phyloP scores from a whole-genome alignment of 2,329 filamentous ascomycete genomes.

The Colletotrichum viniferum region DNA sequence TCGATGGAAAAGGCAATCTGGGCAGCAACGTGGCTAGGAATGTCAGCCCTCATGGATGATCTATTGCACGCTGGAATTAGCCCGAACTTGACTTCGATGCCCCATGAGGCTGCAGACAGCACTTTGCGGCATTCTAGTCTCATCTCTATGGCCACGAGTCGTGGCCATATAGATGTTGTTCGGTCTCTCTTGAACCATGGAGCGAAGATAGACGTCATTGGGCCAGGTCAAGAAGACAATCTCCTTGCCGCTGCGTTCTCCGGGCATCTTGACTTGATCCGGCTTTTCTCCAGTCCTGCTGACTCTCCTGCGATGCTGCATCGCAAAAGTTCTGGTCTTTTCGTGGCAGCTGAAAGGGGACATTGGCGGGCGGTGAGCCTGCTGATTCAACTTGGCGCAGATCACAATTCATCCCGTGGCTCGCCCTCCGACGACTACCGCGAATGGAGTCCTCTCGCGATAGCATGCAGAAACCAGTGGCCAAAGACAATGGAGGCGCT shows the following conservation, averaged over 20 bases:
- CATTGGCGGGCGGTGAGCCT: neutral
- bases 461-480: neutral
- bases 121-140: neutral
- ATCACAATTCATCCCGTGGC: neutral
- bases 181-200: neutral
- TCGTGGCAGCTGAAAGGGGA: neutral
- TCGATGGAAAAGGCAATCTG: neutral
- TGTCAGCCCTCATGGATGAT: neutral
- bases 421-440: neutral
- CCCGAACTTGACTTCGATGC: neutral
- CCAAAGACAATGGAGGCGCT: neutral
- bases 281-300: neutral
- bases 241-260: neutral
- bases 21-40: neutral
- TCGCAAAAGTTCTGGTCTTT: neutral
- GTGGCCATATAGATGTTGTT: neutral
- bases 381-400: neutral
- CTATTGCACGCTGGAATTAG: neutral
- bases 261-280: neutral
- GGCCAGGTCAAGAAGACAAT: neutral
- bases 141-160: neutral
- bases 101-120: fast-evolving
- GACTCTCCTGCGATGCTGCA: fast-evolving
- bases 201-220: neutral
- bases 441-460: neutral